Conservation (phyloP, 2,329 filamentous ascomycete genomes). For the Fusarium beomiforme region DNA sequence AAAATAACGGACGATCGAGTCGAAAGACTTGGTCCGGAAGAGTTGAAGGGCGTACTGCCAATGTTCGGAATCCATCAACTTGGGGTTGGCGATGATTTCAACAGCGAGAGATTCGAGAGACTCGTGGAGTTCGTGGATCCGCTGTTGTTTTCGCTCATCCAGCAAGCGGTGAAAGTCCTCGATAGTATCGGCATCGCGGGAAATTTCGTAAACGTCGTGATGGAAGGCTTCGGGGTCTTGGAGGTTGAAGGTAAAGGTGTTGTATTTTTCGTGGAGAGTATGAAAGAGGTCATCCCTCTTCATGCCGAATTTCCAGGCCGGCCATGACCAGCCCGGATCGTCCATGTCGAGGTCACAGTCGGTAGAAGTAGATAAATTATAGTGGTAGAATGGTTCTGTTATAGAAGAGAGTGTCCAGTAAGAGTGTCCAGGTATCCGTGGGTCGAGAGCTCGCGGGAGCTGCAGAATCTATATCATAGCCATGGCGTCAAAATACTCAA, state of each 20-base stretch:
- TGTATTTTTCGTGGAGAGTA: slow-evolving; percentile 68
- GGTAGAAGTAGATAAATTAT: slow-evolving; percentile 26
- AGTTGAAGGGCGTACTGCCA: slow-evolving; percentile 68
- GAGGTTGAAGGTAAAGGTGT: slow-evolving; percentile 65
- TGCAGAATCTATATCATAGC: slow-evolving; percentile 41
- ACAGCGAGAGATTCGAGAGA: slow-evolving; percentile 66
- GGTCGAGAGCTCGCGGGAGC: slow-evolving; percentile 42
- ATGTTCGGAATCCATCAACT: slow-evolving; percentile 66
- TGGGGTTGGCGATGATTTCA: slow-evolving; percentile 69
- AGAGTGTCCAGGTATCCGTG: slow-evolving; percentile 36
- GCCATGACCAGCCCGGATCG: slow-evolving; percentile 64
- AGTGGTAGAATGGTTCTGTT: slow-evolving; percentile 13
- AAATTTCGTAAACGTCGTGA: slow-evolving; percentile 69
- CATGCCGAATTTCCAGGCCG: slow-evolving; percentile 71
- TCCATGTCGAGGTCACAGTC: slow-evolving; percentile 67
- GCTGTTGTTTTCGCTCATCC: slow-evolving; percentile 62
- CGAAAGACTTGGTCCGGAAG: slow-evolving; percentile 67
- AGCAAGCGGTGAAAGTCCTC: slow-evolving; percentile 66
- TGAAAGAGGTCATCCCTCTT: slow-evolving; percentile 67
- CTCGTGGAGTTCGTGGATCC: slow-evolving; percentile 64
- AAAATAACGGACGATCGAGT: slow-evolving; percentile 69
- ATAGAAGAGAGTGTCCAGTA: slow-evolving; percentile 31
- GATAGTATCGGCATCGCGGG: slow-evolving; percentile 58
- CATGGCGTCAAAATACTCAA: slow-evolving; percentile 33
- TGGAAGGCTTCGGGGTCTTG: slow-evolving; percentile 70